A percentile compares a stretch with the other conserved stretches of the same genome.
Evolutionary conservation across 2,329 filamentous ascomycete genomes (phyloP).

Genomic region (Berkeleyomyces basicola): DNA sequence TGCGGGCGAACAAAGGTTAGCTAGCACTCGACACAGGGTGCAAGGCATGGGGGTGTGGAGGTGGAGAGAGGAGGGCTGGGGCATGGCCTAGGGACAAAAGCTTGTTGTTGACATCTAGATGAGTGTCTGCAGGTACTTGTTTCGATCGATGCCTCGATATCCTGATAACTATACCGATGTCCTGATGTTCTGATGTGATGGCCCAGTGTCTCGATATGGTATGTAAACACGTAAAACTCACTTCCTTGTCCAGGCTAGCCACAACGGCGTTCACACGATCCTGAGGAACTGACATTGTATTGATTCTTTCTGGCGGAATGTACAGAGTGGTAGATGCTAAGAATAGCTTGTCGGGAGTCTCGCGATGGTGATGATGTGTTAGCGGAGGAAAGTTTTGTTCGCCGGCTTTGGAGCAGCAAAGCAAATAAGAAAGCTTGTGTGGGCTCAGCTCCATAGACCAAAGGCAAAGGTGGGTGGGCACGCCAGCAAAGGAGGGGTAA

Average conservation of each 20-base stretch:
- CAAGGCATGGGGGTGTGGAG: background rate
- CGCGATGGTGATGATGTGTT: background rate
- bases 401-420: conserved; percentile 9
- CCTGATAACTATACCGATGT: too few relatives aligned
- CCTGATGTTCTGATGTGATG: too few relatives aligned
- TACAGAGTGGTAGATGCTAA: too few relatives aligned
- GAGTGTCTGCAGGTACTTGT: too few relatives aligned
- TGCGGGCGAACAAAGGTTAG: conserved; percentile 22
- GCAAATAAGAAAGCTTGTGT: conserved; percentile 19
- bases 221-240: conserved; percentile 26
- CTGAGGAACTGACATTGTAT: conserved; percentile 54
- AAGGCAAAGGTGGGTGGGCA: background rate
- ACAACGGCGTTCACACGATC: conserved; percentile 64
- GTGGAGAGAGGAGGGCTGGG: background rate
- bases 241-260: conserved; percentile 68
- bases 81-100: background rate
- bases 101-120: too few relatives aligned
- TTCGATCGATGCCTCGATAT: too few relatives aligned
- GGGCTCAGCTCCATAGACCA: conserved; percentile 14
- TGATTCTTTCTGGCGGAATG: background rate
- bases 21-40: background rate
- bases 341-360: too few relatives aligned
- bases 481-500: background rate
- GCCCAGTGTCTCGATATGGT: too few relatives aligned
- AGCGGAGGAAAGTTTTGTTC: background rate